Base-by-base conservation (phyloP, 805 yeast genomes). In the Lipomyces sp. region DNA sequence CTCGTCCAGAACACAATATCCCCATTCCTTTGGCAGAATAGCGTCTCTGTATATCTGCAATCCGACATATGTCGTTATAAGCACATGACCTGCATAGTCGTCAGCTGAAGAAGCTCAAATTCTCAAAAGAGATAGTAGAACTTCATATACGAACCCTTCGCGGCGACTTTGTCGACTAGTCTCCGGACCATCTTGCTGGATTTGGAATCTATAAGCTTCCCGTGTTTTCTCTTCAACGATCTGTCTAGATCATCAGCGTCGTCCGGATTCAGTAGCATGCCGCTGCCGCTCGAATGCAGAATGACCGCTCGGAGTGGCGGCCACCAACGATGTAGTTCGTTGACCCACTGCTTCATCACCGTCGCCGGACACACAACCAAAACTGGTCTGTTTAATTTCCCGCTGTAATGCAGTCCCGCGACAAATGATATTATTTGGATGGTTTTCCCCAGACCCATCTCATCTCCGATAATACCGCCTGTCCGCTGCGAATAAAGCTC, bases 361-460 rank as follows among this genome's bases (percentile, higher is more conserved):
- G 98, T 93, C 0, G 98, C 98, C 0, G 98, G 98, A 59, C 96
- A 95, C 0, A 93, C 96, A 37, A 93, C 75, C 32, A 93, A 63
- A 0, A 86, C 84, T 0, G 98, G 98, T 34, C 82, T 84, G 29
- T 79, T 77, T 1, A 91, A 70, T 50, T 79, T 70, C 0, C 84
- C 82, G 16, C 95, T 84, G 65, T 89, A 86, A 63, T 90, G 96
- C 35, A 93, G 72, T 0, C 95, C 93, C 0, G 98, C 97, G 7
- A 93, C 63, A 66, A 91, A 93, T 1, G 97, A 81, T 39, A 89
- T 88, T 7, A 93, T 79, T 65, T 93, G 98, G 44, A 93, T 84
- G 0, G 98, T 93, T 64, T 93, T 93, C 1, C 98, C 98, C 16
- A 93, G 70, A 0, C 98, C 98, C 98, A 93, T 93, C 67, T 93